phyloP scores from a whole-genome alignment of 805 yeast genomes.

The Lipomyces sp. region DNA sequence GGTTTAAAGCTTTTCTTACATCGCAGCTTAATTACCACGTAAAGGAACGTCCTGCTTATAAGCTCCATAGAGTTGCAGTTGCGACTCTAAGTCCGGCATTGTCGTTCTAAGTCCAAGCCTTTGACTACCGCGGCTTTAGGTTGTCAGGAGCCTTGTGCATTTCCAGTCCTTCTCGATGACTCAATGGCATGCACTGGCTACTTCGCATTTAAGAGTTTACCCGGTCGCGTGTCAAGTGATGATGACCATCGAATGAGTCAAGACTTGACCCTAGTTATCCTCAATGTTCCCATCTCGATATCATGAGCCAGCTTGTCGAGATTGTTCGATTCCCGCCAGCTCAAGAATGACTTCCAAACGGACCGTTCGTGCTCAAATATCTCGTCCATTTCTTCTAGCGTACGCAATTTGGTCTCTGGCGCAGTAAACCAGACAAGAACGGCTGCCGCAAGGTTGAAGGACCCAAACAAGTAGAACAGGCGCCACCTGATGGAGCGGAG shows the following conservation, averaged over 20 bases:
- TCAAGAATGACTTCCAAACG: conserved; percentile 28
- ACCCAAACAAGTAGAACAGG: conserved; percentile 61
- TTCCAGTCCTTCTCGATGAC: too few species aligned
- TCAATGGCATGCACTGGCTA: too few species aligned
- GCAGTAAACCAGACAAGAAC: conserved; percentile 55
- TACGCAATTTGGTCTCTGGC: conserved; percentile 74
- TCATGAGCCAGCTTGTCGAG: conserved; percentile 1
- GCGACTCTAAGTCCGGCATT: too few species aligned
- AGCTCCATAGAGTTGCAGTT: too few species aligned
- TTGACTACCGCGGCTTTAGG: too few species aligned
- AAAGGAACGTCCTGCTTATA: too few species aligned
- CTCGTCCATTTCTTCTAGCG: conserved; percentile 73
- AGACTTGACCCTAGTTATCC: not conserved
- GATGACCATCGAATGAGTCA: not conserved
- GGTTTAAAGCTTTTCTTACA: too few species aligned
- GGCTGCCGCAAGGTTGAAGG: conserved; percentile 56
- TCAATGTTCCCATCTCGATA: not conserved
- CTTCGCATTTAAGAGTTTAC: too few species aligned
- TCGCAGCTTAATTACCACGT: too few species aligned
- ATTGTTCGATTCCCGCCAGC: conserved; percentile 1
- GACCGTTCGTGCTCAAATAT: conserved; percentile 46
- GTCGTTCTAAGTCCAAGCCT: too few species aligned
- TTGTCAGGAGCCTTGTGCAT: too few species aligned
- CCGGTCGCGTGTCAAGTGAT: not conserved
- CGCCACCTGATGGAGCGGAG: conserved; percentile 63